A percentile compares a stretch with the other conserved stretches of the same genome.
Evolutionary conservation across 805 yeast genomes (phyloP).

Genomic region (Kodamaea hsintzibuensis): DNA sequence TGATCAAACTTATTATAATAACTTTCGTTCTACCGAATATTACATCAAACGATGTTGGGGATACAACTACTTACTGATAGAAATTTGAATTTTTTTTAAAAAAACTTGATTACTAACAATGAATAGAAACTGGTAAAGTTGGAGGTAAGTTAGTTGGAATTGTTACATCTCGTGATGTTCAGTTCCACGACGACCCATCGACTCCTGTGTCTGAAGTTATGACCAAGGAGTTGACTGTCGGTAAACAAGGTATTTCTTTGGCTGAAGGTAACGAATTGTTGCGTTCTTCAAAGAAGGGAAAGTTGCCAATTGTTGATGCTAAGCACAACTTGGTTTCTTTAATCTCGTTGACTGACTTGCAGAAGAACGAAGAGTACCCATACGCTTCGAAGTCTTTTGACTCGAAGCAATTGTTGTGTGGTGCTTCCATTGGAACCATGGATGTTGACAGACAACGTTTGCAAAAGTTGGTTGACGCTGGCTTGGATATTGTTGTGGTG

Average conservation of each 20-base stretch:
- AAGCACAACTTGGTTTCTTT: conserved; percentile 78
- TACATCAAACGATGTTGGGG: conserved; percentile 97
- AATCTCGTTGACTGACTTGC: conserved; percentile 93
- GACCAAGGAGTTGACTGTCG: conserved; percentile 88
- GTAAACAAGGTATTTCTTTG: conserved; percentile 77
- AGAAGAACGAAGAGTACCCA: conserved; percentile 92
- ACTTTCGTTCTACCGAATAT: conserved; percentile 99
- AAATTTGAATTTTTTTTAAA: background rate
- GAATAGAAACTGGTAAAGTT: conserved; percentile 74
- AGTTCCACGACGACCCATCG: conserved; percentile 78
- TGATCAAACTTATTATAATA: conserved; percentile 57
- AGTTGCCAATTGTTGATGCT: conserved; percentile 87
- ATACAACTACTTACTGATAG: conserved; percentile 40
- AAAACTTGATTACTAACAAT: conserved; percentile 28
- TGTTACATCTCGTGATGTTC: conserved; percentile 94
- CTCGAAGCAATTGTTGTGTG: conserved; percentile 95
- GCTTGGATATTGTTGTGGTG: conserved; percentile 91
- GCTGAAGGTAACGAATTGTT: conserved; percentile 87
- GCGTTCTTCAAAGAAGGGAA: conserved; percentile 94
- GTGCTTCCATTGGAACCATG: conserved; percentile 98
- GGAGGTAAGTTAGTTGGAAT: conserved; percentile 94
- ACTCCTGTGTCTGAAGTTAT: conserved; percentile 73
- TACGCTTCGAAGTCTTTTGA: conserved; percentile 89
- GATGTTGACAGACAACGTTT: conserved; percentile 87
- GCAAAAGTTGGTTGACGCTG: conserved; percentile 84